These are phyloP conservation scores for Parathielavia hyrcaniae DNA, from an alignment of 495 filamentous ascomycete species.

Conservation along the genomic window DNA sequence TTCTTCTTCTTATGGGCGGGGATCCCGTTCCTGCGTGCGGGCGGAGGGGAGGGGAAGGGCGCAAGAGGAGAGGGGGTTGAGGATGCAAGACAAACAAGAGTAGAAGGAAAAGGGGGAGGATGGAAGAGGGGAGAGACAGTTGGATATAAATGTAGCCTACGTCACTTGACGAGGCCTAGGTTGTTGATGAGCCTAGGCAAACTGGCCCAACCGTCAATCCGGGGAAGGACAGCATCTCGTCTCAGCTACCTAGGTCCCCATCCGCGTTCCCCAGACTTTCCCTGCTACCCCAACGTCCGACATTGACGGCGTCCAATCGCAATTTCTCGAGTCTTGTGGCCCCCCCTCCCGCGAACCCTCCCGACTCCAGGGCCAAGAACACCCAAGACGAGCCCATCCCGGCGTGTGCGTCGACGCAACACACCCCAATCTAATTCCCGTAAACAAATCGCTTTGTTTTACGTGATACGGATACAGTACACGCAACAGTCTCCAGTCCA, in stretches of 20 bases:
- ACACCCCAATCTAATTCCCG: not conserved
- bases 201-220: not conserved
- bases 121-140: not conserved
- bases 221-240: not conserved
- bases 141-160: conserved; percentile 1
- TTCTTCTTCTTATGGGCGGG: not conserved
- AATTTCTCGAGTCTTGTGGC: not conserved
- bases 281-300: conserved; percentile 3
- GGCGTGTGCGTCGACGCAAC: not conserved
- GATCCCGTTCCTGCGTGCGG: conserved; percentile 4
- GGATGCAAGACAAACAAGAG: not conserved
- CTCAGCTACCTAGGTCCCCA: not conserved
- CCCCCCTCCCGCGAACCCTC: not conserved
- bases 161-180: not conserved
- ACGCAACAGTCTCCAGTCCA: not conserved
- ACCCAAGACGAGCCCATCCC: not conserved
- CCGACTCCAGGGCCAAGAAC: not conserved
- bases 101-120: not conserved
- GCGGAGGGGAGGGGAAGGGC: not conserved
- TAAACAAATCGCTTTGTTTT: not conserved
- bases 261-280: conserved; percentile 5
- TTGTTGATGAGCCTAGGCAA: too few species aligned
- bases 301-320: not conserved
- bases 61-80: not conserved
- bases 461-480: not conserved